phyloP scores from a whole-genome alignment of 139 green algal species.

The Chlamydomonas incerta region DNA sequence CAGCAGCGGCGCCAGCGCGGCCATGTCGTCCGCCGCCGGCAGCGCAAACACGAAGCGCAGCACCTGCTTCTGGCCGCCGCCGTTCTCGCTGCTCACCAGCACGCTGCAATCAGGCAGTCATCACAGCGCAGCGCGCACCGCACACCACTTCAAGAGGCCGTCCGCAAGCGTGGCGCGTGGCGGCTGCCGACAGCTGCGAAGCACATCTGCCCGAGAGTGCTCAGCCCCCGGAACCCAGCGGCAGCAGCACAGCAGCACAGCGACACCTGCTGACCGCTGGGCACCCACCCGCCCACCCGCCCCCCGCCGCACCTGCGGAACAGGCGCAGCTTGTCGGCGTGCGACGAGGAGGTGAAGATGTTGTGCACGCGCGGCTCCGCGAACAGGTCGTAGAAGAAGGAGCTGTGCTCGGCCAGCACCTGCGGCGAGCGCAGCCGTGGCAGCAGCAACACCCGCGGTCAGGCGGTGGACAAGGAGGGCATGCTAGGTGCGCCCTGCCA shows the following conservation, averaged over 20 bases:
- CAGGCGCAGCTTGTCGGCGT: not conserved
- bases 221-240: too few relatives aligned
- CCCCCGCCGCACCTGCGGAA: conserved; percentile 22
- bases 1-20: conserved; percentile 39
- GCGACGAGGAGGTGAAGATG: not conserved
- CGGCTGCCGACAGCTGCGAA: too few relatives aligned
- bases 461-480: too few relatives aligned
- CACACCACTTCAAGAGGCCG: too few relatives aligned
- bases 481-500: too few relatives aligned
- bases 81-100: conserved; percentile 32
- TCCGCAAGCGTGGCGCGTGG: too few relatives aligned
- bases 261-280: too few relatives aligned
- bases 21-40: conserved; percentile 34
- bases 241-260: too few relatives aligned
- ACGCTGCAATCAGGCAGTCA: not conserved
- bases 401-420: conserved; percentile 31
- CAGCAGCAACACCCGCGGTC: too few relatives aligned
- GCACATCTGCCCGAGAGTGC: too few relatives aligned
- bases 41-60: conserved; percentile 49
- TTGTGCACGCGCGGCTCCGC: not conserved
- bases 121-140: too few relatives aligned
- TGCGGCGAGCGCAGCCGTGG: not conserved
- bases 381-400: conserved; percentile 25
- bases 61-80: conserved; percentile 36
- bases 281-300: too few relatives aligned